Conservation (phyloP, 352 stramenopile species). For the Thraustochytrium striatum region DNA sequence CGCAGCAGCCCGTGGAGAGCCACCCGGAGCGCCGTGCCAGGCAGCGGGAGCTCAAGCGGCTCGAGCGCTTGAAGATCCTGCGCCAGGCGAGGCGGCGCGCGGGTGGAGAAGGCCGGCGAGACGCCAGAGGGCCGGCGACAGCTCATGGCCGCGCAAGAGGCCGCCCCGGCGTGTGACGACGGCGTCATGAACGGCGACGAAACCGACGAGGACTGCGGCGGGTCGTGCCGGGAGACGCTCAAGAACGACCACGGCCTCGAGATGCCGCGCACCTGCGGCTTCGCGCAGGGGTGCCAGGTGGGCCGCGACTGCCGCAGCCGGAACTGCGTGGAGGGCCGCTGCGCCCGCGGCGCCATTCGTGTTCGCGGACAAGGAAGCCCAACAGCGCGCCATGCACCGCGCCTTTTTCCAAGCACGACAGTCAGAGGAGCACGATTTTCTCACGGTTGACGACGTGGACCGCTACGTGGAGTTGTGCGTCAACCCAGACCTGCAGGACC, state of each 20-base stretch:
- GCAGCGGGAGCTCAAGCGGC: neutral
- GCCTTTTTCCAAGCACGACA: conserved; percentile 4
- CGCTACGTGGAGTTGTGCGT: neutral
- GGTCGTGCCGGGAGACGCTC: neutral
- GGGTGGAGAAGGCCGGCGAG: neutral
- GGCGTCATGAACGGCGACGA: neutral
- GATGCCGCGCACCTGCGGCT: neutral
- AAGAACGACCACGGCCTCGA: neutral
- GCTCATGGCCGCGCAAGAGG: neutral
- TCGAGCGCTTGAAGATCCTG: neutral
- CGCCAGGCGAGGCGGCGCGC: neutral
- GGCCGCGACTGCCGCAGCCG: neutral
- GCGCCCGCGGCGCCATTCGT: neutral
- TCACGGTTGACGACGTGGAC: neutral
- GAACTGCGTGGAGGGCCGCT: neutral
- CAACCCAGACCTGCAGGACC: neutral
- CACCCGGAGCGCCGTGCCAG: neutral
- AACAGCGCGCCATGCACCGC: conserved; percentile 7
- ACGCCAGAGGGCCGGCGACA: neutral
- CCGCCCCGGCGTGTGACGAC: neutral
- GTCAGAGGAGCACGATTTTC: neutral
- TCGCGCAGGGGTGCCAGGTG: conserved; percentile 15
- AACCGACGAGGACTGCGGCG: conserved; percentile 32
- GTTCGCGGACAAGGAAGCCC: neutral
- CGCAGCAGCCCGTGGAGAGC: neutral